Base-by-base conservation (phyloP, 371 early-diverging fungal genomes). In the Nematocida sp. region DNA sequence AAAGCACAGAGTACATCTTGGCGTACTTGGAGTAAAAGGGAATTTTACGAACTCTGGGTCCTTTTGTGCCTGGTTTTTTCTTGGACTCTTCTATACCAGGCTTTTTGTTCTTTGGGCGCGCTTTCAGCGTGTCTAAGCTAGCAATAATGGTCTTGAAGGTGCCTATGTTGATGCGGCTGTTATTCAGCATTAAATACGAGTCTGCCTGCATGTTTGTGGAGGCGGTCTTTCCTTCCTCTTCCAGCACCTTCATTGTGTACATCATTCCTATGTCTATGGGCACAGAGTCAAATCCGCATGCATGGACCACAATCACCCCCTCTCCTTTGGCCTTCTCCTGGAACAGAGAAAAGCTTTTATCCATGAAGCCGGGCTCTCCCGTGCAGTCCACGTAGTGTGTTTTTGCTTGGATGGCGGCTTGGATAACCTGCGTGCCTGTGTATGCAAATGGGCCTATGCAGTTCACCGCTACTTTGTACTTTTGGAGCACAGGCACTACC, bases 331-430 rank as follows among this genome's bases (percentile, higher is more conserved):
- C 92, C 55, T 85, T 67, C 1, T 88, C 84, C 64, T 88, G 85
- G 76, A 87, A 88, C 57, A 85, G 81, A 48, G 86, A 82, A 66
- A 88, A 86, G 64, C 89, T 86, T 1, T 85, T 60, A 53, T 86
- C 83, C 8, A 89, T 86, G 85, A 90, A 91, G 3, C 79, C 79
- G 19, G 89, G 81, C 78, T 93, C 93, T 29, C 92, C 94, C 17
- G 91, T 90, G 13, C 88, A 88, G 77, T 95, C 95, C 27, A 91
- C 85, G 66, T 95, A 95, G 79, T 95, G 88, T 0, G 92, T 90
- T 4, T 81, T 82, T 23, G 86, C 85, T 15, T 87, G 83, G 32
- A 93, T 86, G 67, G 92, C 91, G 1, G 91, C 87, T 21, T 88
- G 87, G 5, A 93, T 88, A 4, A 91, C 83, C n/a, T 86, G 85